These are phyloP conservation scores for Dryas alaskensis DNA, from an alignment of 306 rosid species.

Conservation along the genomic window DNA sequence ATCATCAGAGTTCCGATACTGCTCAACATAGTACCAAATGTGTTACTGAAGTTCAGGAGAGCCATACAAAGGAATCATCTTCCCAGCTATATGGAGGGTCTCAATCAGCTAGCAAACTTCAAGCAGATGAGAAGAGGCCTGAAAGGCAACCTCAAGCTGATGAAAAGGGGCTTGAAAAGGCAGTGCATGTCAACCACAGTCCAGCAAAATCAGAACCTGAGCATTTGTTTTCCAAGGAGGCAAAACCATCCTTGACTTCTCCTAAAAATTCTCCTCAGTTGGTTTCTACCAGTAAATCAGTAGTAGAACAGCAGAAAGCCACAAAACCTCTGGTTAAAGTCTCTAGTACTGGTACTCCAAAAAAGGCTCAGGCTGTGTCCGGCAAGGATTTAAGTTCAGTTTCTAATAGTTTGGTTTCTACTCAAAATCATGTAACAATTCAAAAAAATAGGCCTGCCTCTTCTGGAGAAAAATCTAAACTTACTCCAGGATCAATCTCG, in stretches of 20 bases:
- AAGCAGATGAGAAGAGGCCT: conserved; percentile 18
- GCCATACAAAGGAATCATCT: conserved; percentile 45
- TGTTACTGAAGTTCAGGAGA: conserved; percentile 42
- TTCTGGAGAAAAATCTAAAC: conserved; percentile 60
- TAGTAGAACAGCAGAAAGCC: conserved; percentile 51
- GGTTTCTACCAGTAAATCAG: conserved; percentile 37
- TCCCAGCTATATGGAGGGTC: conserved; percentile 37
- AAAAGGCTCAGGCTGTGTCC: conserved; percentile 46
- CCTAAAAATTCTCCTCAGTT: conserved; percentile 64
- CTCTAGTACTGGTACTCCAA: conserved; percentile 45
- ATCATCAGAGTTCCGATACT: conserved; percentile 35
- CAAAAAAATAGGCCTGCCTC: conserved; percentile 50
- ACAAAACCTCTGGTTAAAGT: conserved; percentile 47
- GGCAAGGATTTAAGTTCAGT: conserved; percentile 41
- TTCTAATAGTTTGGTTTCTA: conserved; percentile 31
- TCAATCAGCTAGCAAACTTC: conserved; percentile 38
- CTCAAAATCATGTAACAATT: conserved; percentile 51
- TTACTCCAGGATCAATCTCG: conserved; percentile 39
- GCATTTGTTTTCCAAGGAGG: conserved; percentile 45
- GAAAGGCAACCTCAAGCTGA: conserved; percentile 27
- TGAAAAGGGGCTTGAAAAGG: conserved; percentile 41
- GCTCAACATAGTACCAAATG: conserved; percentile 37
- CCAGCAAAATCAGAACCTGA: conserved; percentile 50
- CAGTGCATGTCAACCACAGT: conserved; percentile 33
- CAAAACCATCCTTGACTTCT: conserved; percentile 48